phyloP scores from a whole-genome alignment of 345 rosid genomes.

The Nasturtium officinale region DNA sequence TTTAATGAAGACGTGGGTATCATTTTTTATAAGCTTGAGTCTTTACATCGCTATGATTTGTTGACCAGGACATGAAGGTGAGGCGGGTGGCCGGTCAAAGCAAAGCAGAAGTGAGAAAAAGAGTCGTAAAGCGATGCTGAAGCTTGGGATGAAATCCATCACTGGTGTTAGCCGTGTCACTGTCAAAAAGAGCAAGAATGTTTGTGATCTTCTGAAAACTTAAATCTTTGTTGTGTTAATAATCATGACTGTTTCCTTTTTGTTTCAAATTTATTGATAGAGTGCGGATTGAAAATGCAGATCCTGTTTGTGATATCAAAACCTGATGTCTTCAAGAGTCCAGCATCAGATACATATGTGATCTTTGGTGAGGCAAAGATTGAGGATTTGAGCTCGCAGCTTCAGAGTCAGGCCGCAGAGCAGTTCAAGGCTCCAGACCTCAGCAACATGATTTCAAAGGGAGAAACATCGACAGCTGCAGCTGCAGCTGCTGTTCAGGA shows the following conservation, averaged over 20 bases:
- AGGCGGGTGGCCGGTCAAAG: slow-evolving; percentile 62
- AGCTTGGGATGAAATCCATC: slow-evolving; percentile 87
- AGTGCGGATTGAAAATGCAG: slow-evolving; percentile 43
- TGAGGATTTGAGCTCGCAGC: slow-evolving; percentile 85
- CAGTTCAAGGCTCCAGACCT: slow-evolving; percentile 78
- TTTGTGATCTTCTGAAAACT: slow-evolving; percentile 33
- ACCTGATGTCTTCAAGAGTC: slow-evolving; percentile 92
- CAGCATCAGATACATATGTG: slow-evolving; percentile 78
- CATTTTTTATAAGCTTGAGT: slow-evolving; percentile 1
- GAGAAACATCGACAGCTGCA: slow-evolving; percentile 53
- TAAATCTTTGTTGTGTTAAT: not conserved
- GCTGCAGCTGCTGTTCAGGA: slow-evolving; percentile 38
- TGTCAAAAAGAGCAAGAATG: slow-evolving; percentile 84
- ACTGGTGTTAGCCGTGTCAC: slow-evolving; percentile 83
- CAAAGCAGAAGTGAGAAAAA: slow-evolving; percentile 93
- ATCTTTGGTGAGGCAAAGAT: slow-evolving; percentile 91
- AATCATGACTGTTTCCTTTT: not conserved
- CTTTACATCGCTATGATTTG: slow-evolving; percentile 9
- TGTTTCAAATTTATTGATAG: not conserved
- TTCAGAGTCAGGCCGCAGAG: slow-evolving; percentile 84
- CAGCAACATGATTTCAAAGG: slow-evolving; percentile 58
- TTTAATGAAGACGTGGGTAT: slow-evolving; percentile 1
- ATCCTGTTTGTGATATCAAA: slow-evolving; percentile 79
- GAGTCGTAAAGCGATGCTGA: slow-evolving; percentile 87
- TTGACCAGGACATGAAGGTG: slow-evolving; percentile 53